A percentile compares a stretch with the other conserved stretches of the same genome.
These are phyloP conservation scores for Linum usitatissimum DNA, from an alignment of 345 rosid genomes.

Conservation along the genomic window DNA sequence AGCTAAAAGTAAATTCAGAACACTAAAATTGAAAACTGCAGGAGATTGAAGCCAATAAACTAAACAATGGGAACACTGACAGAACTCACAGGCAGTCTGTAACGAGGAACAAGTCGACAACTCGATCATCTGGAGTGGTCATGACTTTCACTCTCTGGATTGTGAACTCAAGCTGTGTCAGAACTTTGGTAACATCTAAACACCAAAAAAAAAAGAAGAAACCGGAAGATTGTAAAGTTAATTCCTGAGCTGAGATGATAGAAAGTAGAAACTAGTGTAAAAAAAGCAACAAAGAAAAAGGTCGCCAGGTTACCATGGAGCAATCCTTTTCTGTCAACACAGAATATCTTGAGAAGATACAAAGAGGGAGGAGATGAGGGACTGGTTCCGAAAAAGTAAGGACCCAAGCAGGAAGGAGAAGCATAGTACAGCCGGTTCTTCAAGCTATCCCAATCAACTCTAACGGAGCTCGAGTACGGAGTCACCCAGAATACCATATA, in stretches of 20 bases:
- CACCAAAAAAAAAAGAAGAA: not conserved
- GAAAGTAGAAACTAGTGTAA: not conserved
- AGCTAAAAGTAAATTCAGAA: not conserved
- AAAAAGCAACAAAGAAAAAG: not conserved
- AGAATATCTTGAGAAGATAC: slow-evolving; percentile 20
- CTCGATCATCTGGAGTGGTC: slow-evolving; percentile 23
- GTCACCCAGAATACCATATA: slow-evolving; percentile 26
- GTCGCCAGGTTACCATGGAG: slow-evolving; percentile 12
- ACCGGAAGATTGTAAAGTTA: not conserved
- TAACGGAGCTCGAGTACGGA: slow-evolving; percentile 8
- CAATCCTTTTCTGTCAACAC: slow-evolving; percentile 19
- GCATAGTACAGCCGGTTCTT: slow-evolving; percentile 16
- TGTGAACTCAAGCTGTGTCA: slow-evolving; percentile 19
- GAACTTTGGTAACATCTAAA: slow-evolving; percentile 21
- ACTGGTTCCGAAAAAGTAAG: slow-evolving; percentile 12
- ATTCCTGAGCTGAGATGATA: not conserved
- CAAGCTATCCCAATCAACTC: slow-evolving; percentile 20
- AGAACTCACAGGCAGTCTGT: slow-evolving; percentile 18
- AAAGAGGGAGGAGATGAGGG: slow-evolving; percentile 3
- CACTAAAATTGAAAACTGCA: not conserved
- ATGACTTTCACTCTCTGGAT: slow-evolving; percentile 25
- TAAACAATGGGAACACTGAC: too few relatives aligned
- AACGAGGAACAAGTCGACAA: slow-evolving; percentile 22
- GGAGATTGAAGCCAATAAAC: too few relatives aligned
- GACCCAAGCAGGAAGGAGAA: slow-evolving; percentile 18